phyloP scores from a whole-genome alignment of 2,329 filamentous ascomycete species.

The Curvularia eragrostidis region DNA sequence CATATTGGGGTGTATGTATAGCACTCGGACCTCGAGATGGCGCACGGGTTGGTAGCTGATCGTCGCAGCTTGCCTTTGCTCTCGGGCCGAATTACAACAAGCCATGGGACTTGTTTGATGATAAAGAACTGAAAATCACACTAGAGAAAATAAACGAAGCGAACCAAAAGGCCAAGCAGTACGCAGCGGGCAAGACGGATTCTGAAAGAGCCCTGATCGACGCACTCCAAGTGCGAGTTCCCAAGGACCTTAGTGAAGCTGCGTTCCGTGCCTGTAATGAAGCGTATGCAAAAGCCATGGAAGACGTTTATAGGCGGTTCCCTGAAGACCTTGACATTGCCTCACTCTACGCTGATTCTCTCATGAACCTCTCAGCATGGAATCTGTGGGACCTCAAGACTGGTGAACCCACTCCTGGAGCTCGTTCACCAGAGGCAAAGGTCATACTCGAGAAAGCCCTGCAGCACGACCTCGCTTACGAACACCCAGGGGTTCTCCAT shows the following conservation, averaged over 20 bases:
- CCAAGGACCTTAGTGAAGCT: constrained; percentile 52
- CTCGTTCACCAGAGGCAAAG: constrained; percentile 66
- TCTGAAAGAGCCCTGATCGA: constrained; percentile 69
- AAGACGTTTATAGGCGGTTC: constrained; percentile 60
- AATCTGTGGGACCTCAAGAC: constrained; percentile 67
- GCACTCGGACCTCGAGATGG: neutral
- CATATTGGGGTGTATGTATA: constrained; percentile 66
- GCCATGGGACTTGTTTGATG: constrained; percentile 74
- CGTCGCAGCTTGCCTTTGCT: constrained; percentile 63
- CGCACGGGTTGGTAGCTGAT: constrained; percentile 43
- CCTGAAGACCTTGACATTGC: constrained; percentile 68
- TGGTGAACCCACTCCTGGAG: constrained; percentile 61
- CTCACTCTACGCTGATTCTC: constrained; percentile 67
- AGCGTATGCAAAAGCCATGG: constrained; percentile 69
- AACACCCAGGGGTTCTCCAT: constrained; percentile 75
- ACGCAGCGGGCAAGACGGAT: constrained; percentile 50
- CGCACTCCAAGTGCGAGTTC: constrained; percentile 61
- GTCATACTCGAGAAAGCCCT: constrained; percentile 66
- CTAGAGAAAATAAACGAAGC: constrained; percentile 59
- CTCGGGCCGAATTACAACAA: constrained; percentile 82
- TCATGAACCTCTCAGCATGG: constrained; percentile 73
- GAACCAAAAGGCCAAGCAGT: constrained; percentile 53
- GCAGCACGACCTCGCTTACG: constrained; percentile 53
- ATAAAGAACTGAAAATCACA: constrained; percentile 62
- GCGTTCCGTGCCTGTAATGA: constrained; percentile 62